Evolutionary conservation across 495 filamentous ascomycete genomes (phyloP).

Genomic region (Aspergillus nanangensis): DNA sequence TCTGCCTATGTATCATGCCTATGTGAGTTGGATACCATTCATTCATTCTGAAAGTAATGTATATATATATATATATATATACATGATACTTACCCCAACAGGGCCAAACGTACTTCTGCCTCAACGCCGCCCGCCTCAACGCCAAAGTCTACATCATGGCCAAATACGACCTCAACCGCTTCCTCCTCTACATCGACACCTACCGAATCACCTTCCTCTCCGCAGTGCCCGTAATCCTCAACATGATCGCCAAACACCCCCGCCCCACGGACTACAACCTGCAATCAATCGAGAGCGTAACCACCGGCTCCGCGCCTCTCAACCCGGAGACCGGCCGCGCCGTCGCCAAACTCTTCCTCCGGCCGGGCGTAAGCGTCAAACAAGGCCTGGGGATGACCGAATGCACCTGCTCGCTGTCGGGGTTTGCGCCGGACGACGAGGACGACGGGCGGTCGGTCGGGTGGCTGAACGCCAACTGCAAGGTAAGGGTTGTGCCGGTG

Average conservation of each 20-base stretch:
- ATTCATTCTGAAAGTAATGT: no score
- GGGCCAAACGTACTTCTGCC: slow-evolving; percentile 10
- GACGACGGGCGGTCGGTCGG: slow-evolving; percentile 5
- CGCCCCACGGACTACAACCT: slow-evolving; percentile 1
- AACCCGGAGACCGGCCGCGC: slow-evolving; percentile 5
- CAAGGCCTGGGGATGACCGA: slow-evolving; percentile 7
- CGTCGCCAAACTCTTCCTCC: slow-evolving; percentile 5
- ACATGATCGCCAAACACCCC: slow-evolving; percentile 2
- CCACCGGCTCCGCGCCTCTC: slow-evolving; percentile 6
- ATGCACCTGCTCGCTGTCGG: slow-evolving; percentile 5
- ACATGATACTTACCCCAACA: no score
- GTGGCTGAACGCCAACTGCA: slow-evolving; percentile 7
- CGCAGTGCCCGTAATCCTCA: slow-evolving; percentile 4
- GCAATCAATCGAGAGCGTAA: slow-evolving; percentile 2
- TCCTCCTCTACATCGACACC: slow-evolving; percentile 6
- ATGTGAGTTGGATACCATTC: no score
- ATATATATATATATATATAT: no score
- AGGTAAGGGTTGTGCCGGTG: slow-evolving; percentile 1
- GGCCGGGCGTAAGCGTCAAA: slow-evolving; percentile 3
- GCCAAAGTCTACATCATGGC: slow-evolving; percentile 10
- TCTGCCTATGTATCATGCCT: slow-evolving; percentile 1
- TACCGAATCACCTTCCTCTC: slow-evolving; percentile 8
- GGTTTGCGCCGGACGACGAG: slow-evolving; percentile 4
- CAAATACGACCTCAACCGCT: background rate
- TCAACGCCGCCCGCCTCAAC: slow-evolving; percentile 6